Evolutionary conservation across 768 basidiomycete genomes (phyloP), one percentile per base, ranked within the genome.

Genomic region (Imleria badia): DNA sequence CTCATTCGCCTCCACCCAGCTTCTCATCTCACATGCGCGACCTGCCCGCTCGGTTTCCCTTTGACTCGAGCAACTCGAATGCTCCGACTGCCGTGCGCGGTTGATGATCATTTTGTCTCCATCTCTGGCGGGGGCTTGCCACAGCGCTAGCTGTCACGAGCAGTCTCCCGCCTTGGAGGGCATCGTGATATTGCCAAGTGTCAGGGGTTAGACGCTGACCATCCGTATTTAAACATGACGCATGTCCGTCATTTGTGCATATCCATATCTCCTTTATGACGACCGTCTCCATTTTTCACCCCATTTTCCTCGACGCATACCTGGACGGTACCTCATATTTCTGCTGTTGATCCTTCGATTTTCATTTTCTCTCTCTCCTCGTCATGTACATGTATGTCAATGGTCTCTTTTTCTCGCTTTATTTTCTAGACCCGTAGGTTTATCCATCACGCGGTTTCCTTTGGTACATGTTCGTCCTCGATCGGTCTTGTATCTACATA

Each of bases 1-100:
- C 76, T 59, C 42, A 69, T 58, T 48, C 65, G 65, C 58, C 75
- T 60, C 66, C 66, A 34, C 65, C 58, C 45, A 61, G 49, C 30
- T 72, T 64, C 48, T 63, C 34, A 55, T 64, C 47, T 48, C 59
- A 43, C 49, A 60, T 48, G 58, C 67, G 40, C 31, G 59, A 63
- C 46, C 1, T 55, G 36, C 63, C 64, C 45, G 56, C 63, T 40
- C 69, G 67, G 19, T 73, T 70, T 34, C 49, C 64, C 36, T 45
- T 31, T 35, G 62, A 60, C 26, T 56, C 71, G 48, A 64, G 66
- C 42, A 64, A 67, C 23, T 51, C 63, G 26, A 46, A 60, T 34
- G 72, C 70, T 15, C 70, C 75, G 12, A 69, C 46, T 51, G 51
- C 50, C 48, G 52, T 51, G 56, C 58, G 42, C 43, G 66, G 42